Evolutionary conservation across 179 eudicot genomes (phyloP).

Genomic region (Carnegiea gigantea): DNA sequence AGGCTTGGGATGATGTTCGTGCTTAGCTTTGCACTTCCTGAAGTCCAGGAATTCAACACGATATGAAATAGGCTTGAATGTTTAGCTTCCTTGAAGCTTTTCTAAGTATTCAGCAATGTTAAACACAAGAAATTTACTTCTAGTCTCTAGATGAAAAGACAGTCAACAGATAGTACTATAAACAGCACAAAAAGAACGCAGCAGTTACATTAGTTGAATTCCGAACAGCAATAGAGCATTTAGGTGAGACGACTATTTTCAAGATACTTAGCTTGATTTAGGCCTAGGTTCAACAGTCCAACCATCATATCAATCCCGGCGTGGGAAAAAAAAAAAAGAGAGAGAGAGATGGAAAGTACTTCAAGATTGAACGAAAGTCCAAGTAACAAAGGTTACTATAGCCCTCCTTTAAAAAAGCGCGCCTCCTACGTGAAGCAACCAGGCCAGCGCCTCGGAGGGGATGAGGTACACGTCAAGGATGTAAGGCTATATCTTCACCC

Average conservation of each 20-base stretch:
- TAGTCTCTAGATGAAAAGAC: not conserved
- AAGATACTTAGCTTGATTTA: not conserved
- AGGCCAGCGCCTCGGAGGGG: no score
- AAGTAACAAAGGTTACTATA: not conserved
- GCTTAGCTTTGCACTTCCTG: no score
- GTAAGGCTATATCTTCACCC: no score
- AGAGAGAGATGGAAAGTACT: not conserved
- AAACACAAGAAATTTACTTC: not conserved
- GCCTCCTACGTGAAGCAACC: no score
- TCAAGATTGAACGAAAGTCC: not conserved
- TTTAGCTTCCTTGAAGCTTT: no score
- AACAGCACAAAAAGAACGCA: not conserved
- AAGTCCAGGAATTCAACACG: no score
- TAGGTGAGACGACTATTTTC: not conserved
- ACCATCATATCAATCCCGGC: not conserved
- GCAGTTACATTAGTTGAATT: not conserved
- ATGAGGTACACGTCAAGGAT: no score
- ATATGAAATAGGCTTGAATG: no score
- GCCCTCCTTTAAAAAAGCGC: not conserved
- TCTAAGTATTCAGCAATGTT: not conserved
- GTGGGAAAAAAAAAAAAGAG: no score
- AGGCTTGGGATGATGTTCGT: no score
- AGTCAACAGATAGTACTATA: not conserved
- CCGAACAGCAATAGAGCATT: not conserved
- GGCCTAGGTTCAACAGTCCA: not conserved